Percentiles rank a stretch among this genome's conserved stretches.
Evolutionary conservation across 23 red algal genomes (phyloP).

Genomic region (Gracilaria gracilis): DNA sequence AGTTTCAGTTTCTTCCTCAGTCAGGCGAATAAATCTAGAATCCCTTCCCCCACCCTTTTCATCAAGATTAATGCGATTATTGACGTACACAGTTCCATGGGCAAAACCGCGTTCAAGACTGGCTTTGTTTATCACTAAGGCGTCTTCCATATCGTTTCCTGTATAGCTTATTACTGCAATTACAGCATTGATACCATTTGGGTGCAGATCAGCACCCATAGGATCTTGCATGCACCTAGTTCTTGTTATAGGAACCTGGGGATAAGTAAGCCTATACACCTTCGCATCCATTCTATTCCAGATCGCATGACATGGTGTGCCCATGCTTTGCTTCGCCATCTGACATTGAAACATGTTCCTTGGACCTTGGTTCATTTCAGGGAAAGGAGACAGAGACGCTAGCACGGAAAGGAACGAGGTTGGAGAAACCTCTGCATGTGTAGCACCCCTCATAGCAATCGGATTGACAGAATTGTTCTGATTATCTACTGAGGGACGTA

Average conservation of each 20-base stretch:
- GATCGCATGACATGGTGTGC: conserved; percentile 83
- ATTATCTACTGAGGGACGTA: conserved; percentile 53
- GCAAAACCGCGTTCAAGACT: conserved; percentile 91
- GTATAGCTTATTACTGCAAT: conserved; percentile 97
- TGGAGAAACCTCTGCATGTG: conserved; percentile 82
- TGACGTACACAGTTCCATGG: conserved; percentile 84
- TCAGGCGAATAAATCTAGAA: conserved; percentile 39
- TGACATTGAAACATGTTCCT: conserved; percentile 99
- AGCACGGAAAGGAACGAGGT: conserved; percentile 80
- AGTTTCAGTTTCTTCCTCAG: conserved; percentile 39
- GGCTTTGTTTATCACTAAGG: conserved; percentile 88
- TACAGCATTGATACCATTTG: conserved; percentile 93
- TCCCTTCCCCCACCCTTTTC: conserved; percentile 33
- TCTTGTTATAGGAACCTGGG: conserved; percentile 85
- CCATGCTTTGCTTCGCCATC: conserved; percentile 99
- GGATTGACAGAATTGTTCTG: conserved; percentile 54
- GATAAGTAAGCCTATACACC: conserved; percentile 81
- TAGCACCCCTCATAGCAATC: conserved; percentile 48
- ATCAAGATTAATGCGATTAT: conserved; percentile 81
- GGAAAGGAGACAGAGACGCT: conserved; percentile 90
- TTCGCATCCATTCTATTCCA: conserved; percentile 85
- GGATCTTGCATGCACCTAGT: conserved; percentile 66
- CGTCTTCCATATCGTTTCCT: conserved; percentile 99
- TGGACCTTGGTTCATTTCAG: conserved; percentile 97
- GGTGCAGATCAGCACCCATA: conserved; percentile 82